Evolutionary conservation across 805 yeast genomes (phyloP), one percentile per base, ranked within the genome.

Genomic region (Komagataella pseudopastoris): DNA sequence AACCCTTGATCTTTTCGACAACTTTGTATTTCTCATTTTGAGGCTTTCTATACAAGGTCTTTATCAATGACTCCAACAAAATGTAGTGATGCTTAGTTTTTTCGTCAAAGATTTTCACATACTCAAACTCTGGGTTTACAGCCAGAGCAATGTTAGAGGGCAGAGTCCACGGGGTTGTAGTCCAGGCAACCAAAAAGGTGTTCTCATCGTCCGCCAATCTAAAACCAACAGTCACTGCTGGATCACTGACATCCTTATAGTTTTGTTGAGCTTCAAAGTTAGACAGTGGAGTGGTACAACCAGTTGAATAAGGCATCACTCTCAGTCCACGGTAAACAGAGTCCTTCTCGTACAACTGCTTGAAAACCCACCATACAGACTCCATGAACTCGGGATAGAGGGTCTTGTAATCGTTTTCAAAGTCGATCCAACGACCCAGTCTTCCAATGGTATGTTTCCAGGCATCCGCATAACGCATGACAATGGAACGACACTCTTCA

Each of bases 241-340:
- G 99, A 68, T 93, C 99, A 56, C 81, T 78, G 50, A 93, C 98
- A 54, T 93, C 98, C 74, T 93, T 93, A 76, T 93, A 93, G 68
- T 93, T 93, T 68, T 89, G 95, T 70, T 90, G 98, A 55, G 99
- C 98, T 75, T 93, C 99, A 62, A 93, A 93, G 71, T 93, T 93
- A 54, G 96, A 88, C 65, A 93, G 75, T 36, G 99, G 96, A 51
- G 99, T 93, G 45, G 97, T 91, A 57, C 87, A 83, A 52, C 96
- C 99, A 45, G 98, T 91, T 23, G 98, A 91, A 70, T 93, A 93
- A 48, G 99, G 99, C 99, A 93, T 93, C 51, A 93, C 99, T 67
- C 96, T 81, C 68, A 80, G 82, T 53, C 99, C 99, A 69, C 95
- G 81, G 74, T 93, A 93, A 48, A 93, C 98, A 52, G 87, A 80